A percentile compares a stretch with the other conserved stretches of the same genome.
Conservation (phyloP, 2,329 filamentous ascomycete genomes). For the Leptographium radiaticola region DNA sequence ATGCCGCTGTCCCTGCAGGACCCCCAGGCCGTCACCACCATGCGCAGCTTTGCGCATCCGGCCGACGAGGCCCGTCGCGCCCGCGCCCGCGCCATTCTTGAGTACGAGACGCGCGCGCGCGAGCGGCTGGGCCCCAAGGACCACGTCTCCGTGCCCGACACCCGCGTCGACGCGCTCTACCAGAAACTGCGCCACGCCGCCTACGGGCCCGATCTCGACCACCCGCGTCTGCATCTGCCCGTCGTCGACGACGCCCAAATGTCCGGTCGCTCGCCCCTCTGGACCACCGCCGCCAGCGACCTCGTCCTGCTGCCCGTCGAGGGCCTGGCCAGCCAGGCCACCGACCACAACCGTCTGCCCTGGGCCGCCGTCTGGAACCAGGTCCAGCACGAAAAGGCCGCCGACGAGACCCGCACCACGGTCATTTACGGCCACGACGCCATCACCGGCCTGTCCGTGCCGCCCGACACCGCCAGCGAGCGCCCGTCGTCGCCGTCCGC, state of each 20-base stretch:
- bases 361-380: constrained; percentile 56
- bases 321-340: constrained; percentile 30
- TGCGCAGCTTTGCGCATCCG: constrained; percentile 61
- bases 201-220: constrained; percentile 8
- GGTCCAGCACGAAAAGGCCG: constrained; percentile 24
- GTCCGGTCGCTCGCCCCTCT: constrained; percentile 1
- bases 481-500: not conserved
- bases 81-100: constrained; percentile 19
- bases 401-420: constrained; percentile 34
- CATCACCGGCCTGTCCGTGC: constrained; percentile 47
- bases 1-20: constrained; percentile 57
- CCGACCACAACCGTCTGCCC: constrained; percentile 21
- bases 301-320: constrained; percentile 24
- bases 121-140: constrained; percentile 6
- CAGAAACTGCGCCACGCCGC: constrained; percentile 4
- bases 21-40: constrained; percentile 78
- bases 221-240: constrained; percentile 5
- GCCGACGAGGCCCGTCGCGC: constrained; percentile 36
- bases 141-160: constrained; percentile 8
- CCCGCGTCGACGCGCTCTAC: constrained; percentile 12
- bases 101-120: constrained; percentile 18
- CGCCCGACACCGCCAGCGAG: not conserved
- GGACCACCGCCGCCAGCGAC: not conserved
- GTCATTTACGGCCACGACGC: constrained; percentile 86
- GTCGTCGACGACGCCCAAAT: constrained; percentile 1